Evolutionary conservation across 1,284 basidiomycete species (phyloP), one percentile per base, ranked within the genome.

Genomic region (Mycena sp.): DNA sequence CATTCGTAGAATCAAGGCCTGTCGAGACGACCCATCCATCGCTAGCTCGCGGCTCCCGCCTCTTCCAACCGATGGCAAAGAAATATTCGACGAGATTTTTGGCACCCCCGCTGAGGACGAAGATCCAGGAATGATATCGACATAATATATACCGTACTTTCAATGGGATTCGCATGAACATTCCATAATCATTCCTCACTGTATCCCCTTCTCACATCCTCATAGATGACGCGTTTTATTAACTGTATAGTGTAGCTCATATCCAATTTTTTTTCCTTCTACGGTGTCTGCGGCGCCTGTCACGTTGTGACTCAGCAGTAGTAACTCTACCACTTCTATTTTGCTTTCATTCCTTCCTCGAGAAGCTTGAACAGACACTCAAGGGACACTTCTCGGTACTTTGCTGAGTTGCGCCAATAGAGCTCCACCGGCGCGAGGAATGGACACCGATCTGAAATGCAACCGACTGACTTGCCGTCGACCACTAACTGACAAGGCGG

Each of bases 51-150:
- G 88, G 66, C 83, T 94, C 6, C 84, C 88, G 46, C 83, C 88
- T 28, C 76, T 94, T 62, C 77, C 85, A 32, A 81, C 81, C 9
- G 88, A 92, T 54, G 91, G 91, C 55, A 90, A 87, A 74, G 90
- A 91, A 67, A 85, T 93, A 41, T 93, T 94, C 72, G 81, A 88
- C 57, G 86, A 91, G 74, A 88, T 92, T 52, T 93, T 93, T 70
- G 80, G 82, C 30, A 63, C 70, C 37, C 64, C 76, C n/a, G 81
- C 78, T 7, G 80, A 80, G n/a, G 86, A 83, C 44, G 85, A 89
- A 64, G 90, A 91, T 69, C 79, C 83, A 48, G 91, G 91, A 30
- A 88, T 87, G 84, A 78, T 93, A 58, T 93, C 91, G 54, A 57
- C 53, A 50, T 58, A 61, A 61, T 55, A 51, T 58, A 49, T 21